A percentile compares a stretch with the other conserved stretches of the same genome.
Evolutionary conservation across 1,284 basidiomycete genomes (phyloP).

Genomic region (Exsudoporus floridanus): DNA sequence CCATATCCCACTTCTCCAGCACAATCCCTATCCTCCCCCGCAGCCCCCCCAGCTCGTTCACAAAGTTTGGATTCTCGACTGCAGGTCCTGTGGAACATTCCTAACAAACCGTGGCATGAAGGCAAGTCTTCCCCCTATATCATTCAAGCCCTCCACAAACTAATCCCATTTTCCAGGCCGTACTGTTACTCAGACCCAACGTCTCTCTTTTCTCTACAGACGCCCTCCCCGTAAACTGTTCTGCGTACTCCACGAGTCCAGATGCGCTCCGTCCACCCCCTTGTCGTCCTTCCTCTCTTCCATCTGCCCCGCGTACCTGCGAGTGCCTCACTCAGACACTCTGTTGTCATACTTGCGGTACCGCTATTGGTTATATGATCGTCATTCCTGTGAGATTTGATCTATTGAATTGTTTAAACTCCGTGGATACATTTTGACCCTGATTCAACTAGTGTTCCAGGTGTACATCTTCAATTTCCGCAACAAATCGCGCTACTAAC

Average conservation of each 20-base stretch:
- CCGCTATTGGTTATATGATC: conserved; percentile 75
- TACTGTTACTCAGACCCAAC: conserved; percentile 77
- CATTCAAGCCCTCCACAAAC: not conserved
- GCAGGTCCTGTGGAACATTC: conserved; percentile 71
- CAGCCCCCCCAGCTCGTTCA: conserved; percentile 48
- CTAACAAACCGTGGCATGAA: conserved; percentile 85
- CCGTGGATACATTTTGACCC: conserved; percentile 12
- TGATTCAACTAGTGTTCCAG: conserved; percentile 51
- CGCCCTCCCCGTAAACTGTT: conserved; percentile 76
- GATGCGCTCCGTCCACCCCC: conserved; percentile 41
- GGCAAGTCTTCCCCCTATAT: conserved; percentile 41
- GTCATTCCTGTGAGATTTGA: conserved; percentile 54
- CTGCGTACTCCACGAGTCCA: conserved; percentile 51
- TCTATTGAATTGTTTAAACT: conserved; percentile 1
- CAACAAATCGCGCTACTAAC: conserved; percentile 70
- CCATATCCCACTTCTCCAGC: conserved; percentile 30
- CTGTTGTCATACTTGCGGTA: conserved; percentile 80
- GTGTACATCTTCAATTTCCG: conserved; percentile 68
- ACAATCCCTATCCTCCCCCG: conserved; percentile 43
- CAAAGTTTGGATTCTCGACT: conserved; percentile 81
- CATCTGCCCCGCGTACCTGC: conserved; percentile 51
- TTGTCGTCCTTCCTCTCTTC: conserved; percentile 35
- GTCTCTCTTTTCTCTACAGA: conserved; percentile 85
- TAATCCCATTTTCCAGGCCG: conserved; percentile 53
- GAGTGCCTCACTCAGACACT: conserved; percentile 73